Percentiles rank a stretch among this genome's conserved stretches.
Evolutionary conservation across 2,329 filamentous ascomycete species (phyloP).

Genomic region (Ascochyta rabiei): DNA sequence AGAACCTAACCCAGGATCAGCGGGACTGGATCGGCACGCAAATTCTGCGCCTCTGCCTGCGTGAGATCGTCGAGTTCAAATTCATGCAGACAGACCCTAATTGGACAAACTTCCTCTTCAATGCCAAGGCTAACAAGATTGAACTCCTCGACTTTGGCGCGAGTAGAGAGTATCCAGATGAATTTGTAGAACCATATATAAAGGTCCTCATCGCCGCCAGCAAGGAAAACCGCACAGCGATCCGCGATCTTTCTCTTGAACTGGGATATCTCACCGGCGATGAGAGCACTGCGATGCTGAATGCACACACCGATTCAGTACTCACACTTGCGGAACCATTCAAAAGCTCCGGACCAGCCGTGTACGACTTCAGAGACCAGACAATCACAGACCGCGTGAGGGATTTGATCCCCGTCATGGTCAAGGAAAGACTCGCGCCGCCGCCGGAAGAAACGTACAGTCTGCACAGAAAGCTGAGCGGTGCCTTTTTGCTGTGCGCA

Average conservation of each 20-base stretch:
- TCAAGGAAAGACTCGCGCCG: conserved; percentile 83
- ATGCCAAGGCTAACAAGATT: conserved; percentile 71
- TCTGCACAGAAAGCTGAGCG: conserved; percentile 91
- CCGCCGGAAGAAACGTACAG: conserved; percentile 98
- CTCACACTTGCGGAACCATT: conserved; percentile 94
- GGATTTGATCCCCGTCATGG: conserved; percentile 87
- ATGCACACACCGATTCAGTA: conserved; percentile 88
- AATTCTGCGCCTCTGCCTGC: conserved; percentile 86
- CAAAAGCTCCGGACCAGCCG: conserved; percentile 69
- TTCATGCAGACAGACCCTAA: conserved; percentile 99
- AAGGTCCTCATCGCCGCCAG: conserved; percentile 80
- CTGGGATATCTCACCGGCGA: conserved; percentile 92
- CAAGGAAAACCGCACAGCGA: conserved; percentile 66
- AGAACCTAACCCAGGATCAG: conserved; percentile 77
- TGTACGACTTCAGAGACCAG: conserved; percentile 93
- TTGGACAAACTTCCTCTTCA: conserved; percentile 99
- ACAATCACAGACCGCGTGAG: conserved; percentile 96
- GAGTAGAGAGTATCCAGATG: conserved; percentile 79
- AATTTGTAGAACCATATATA: conserved; percentile 82
- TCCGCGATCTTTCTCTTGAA: conserved; percentile 72
- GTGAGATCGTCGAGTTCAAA: conserved; percentile 90
- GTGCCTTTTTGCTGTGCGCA: conserved; percentile 91
- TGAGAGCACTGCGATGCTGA: conserved; percentile 83
- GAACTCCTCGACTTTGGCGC: conserved; percentile 97
- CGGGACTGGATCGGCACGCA: conserved; percentile 96